Evolutionary conservation across 1,139 yeast genomes (phyloP), one percentile per base, ranked within the genome.

Genomic region (Candida sp.): DNA sequence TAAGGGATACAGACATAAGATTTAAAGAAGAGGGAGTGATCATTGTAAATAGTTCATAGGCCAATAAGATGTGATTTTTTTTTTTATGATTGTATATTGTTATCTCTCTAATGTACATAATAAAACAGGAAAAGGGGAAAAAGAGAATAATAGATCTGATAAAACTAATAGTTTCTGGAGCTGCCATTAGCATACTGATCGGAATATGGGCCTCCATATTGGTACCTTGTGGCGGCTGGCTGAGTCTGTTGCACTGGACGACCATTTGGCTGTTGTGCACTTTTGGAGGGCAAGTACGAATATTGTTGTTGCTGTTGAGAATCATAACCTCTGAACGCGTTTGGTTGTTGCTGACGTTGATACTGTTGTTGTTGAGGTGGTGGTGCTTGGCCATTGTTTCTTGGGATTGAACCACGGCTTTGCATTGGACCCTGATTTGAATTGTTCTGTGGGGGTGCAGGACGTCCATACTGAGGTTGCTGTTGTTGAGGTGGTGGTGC

Each of bases 1-100:
- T 54, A 87, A 89, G 67, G 75, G 77, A 38, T 77, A 75, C 65
- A 84, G 96, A 72, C 86, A 83, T 73, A 86, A 80, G 64, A 81
- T 90, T 50, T 90, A 75, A 65, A 41, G 23, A 34, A n/a, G 22
- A 6, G n/a, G 9, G 11, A 17, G 17, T 17, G 12, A 17, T 47
- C 11, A 12, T 25, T 32, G 37, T 40, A 33, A 41, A 22, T 35
- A 44, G 37, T 25, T 30, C 12, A 3, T 37, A 28, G 22, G 17
- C 2, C 17, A 17, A 17, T 17, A 17, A 17, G 17, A 17, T 17
- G 17, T 17, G 17, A 5, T 37, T 41, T 41, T 31, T 41, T 41
- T 41, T 7, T 33, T 31, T 33, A 8, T 23, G 25, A 25, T 38
- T 4, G 9, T 7, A 17, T 37, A 5, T 37, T 37, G 12, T 23